Base-by-base conservation (phyloP, 164 flowering plant species). In the Dillenia suffruticosa region DNA sequence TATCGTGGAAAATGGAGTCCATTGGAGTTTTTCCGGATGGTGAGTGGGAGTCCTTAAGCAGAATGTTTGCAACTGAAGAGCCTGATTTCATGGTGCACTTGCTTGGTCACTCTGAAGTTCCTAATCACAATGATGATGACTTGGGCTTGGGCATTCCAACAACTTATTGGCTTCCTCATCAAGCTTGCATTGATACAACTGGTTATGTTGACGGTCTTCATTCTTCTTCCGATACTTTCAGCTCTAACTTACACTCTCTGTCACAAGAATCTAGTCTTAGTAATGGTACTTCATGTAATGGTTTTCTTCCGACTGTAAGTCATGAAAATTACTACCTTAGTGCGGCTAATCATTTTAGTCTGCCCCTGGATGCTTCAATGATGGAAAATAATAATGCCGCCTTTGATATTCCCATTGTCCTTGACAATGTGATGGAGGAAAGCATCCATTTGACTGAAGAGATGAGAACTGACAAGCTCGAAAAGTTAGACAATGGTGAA, bases 41-140 rank as follows among this genome's bases (percentile, higher is more conserved):
- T 44, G 86, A 82, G 61, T 82, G 82, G 81, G 80, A 74, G 6
- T 71, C 73, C 8, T 58, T 76, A 50, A 56, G 68, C 72, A 74
- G 62, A 56, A 62, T 80, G 69, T 75, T 82, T 56, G 59, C 78
- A 24, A 15, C 46, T 26, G 80, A 77, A 43, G 82, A 79, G 40
- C 48, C 63, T 11, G 69, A 76, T 59, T 63, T 62, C 61, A 19
- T 59, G 10, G 14, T 61, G 40, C 63, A 76, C 19, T 65, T 69
- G 43, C 50, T 59, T 12, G 62, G 54, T 15, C 62, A 62, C 56
- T 61, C 10, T 5, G 40, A 32, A 32, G 40, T 32, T 60, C 59
- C 15, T 49, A 56, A 50, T 26, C 64, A 11, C 16, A n/a, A 66
- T 15, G 46, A 58, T 49, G 60, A 70, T 47, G 71, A 45, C 16